Conservation (phyloP, 1,284 basidiomycete species). For the Austropuccinia psidii region DNA sequence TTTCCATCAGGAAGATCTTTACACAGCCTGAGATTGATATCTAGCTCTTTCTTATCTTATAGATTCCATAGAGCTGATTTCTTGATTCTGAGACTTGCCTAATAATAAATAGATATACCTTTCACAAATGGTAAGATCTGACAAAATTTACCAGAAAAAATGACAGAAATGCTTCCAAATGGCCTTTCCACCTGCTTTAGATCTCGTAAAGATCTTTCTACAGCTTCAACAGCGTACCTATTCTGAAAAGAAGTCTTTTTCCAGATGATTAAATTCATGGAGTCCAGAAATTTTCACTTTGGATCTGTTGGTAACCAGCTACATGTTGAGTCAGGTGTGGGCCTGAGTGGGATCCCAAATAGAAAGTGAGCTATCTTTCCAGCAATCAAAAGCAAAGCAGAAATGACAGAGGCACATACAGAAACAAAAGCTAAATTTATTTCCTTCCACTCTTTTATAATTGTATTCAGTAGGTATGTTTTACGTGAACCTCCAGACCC, state of each 20-base stretch:
- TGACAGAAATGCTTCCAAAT: neutral
- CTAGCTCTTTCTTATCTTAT: too few relatives aligned
- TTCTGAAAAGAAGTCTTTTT: neutral
- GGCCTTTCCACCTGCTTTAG: neutral
- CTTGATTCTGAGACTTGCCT: too few relatives aligned
- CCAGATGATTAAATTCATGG: neutral
- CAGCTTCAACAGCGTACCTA: neutral
- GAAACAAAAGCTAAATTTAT: neutral
- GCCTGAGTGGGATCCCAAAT: neutral
- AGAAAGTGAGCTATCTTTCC: neutral
- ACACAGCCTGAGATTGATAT: too few relatives aligned
- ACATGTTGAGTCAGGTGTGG: too few relatives aligned
- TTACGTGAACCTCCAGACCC: neutral
- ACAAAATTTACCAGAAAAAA: neutral
- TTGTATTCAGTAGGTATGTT: neutral
- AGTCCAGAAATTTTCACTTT: neutral
- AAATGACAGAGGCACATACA: neutral
- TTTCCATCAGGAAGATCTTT: neutral
- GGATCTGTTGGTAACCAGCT: too few relatives aligned
- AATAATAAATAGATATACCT: neutral
- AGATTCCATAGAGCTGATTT: too few relatives aligned
- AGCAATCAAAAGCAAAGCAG: neutral
- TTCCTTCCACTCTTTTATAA: neutral
- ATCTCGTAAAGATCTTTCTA: neutral
- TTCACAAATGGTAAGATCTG: neutral